Conservation (phyloP, 768 basidiomycete genomes). For the Candolleomyces efflorescens region DNA sequence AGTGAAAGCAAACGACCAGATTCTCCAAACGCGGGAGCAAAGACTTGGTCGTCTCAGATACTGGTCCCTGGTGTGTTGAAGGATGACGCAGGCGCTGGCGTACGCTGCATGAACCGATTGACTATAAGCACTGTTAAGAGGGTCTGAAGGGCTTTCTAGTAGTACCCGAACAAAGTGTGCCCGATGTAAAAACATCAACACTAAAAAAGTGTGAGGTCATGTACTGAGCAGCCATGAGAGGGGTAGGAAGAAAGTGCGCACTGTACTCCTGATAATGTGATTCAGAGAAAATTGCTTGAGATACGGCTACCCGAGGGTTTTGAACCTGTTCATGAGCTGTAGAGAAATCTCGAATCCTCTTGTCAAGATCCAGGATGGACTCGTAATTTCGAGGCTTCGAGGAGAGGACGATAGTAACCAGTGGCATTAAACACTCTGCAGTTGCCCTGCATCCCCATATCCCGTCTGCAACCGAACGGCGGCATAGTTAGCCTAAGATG, state of each 20-base stretch:
- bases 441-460: slow-evolving; percentile 42
- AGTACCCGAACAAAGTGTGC: slow-evolving; percentile 56
- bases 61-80: slow-evolving; percentile 36
- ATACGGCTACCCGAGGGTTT: slow-evolving; percentile 28
- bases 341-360: slow-evolving; percentile 38
- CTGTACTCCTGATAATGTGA: slow-evolving; percentile 45
- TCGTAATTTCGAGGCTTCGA: slow-evolving; percentile 37
- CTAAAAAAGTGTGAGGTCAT: slow-evolving; percentile 22
- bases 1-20: slow-evolving; percentile 55
- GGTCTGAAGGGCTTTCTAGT: slow-evolving; percentile 41
- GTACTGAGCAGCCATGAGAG: background rate
- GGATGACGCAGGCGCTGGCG: slow-evolving; percentile 43
- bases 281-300: slow-evolving; percentile 38
- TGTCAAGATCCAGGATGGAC: slow-evolving; percentile 44
- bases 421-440: slow-evolving; percentile 14
- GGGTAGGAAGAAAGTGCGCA: slow-evolving; percentile 18
- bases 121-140: slow-evolving; percentile 42
- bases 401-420: too few species aligned
- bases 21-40: slow-evolving; percentile 49
- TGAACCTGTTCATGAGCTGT: slow-evolving; percentile 16
- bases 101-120: slow-evolving; percentile 52
- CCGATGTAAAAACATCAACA: slow-evolving; percentile 52
- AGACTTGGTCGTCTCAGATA: slow-evolving; percentile 41
- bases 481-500: background rate
- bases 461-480: slow-evolving; percentile 30